Conservation (phyloP, 1,284 basidiomycete species). For the Pholiota adiposa region DNA sequence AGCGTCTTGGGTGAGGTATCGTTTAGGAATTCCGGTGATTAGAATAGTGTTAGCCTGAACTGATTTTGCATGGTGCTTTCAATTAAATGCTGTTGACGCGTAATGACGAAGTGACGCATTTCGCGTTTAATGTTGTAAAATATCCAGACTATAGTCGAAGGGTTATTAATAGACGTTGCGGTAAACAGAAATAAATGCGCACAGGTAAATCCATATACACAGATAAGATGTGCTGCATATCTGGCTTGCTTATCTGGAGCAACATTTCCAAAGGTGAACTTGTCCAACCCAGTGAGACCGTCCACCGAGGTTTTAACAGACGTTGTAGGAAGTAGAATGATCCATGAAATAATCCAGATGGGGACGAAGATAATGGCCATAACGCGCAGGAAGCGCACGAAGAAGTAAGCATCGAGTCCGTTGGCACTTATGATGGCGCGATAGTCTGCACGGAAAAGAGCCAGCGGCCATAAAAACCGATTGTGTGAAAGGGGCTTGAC, state of each 20-base stretch:
- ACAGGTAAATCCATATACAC: slow-evolving; percentile 80
- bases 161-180: neutral
- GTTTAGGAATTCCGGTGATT: slow-evolving; percentile 86
- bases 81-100: slow-evolving; percentile 87
- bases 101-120: slow-evolving; percentile 80
- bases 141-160: slow-evolving; percentile 69
- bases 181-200: slow-evolving; percentile 30
- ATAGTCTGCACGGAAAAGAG: slow-evolving; percentile 62
- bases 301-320: slow-evolving; percentile 55
- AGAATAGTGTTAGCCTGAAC: slow-evolving; percentile 89
- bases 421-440: slow-evolving; percentile 69
- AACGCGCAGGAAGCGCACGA: slow-evolving; percentile 86
- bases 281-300: slow-evolving; percentile 66
- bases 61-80: slow-evolving; percentile 70
- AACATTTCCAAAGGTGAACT: slow-evolving; percentile 86
- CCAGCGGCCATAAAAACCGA: slow-evolving; percentile 62
- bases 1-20: slow-evolving; percentile 70
- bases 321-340: slow-evolving; percentile 70
- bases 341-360: slow-evolving; percentile 81
- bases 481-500: slow-evolving; percentile 47
- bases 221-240: slow-evolving; percentile 77
- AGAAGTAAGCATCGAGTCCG: slow-evolving; percentile 94
- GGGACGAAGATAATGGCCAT: slow-evolving; percentile 83
- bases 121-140: slow-evolving; percentile 82
- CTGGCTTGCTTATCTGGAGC: slow-evolving; percentile 51